A percentile compares a stretch with the other conserved stretches of the same genome.
These are phyloP conservation scores for Colletotrichum camelliae DNA, from an alignment of 2,329 filamentous ascomycete species.

Conservation along the genomic window DNA sequence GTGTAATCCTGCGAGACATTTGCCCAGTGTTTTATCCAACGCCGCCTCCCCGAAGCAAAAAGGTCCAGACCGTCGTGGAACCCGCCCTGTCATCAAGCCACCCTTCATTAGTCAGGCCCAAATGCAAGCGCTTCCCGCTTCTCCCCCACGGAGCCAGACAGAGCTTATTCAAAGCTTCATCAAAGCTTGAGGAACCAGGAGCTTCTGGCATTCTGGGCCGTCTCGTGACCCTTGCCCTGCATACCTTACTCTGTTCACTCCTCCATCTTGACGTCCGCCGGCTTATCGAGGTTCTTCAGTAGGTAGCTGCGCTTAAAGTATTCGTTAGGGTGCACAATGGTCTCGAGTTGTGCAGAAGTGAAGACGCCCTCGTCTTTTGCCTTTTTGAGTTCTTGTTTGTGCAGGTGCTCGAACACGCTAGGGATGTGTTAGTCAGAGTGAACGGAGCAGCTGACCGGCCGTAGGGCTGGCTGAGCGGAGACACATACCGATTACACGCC, in stretches of 20 bases:
- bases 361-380: constrained; percentile 77
- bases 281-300: constrained; percentile 76
- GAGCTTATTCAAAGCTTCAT: background rate
- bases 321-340: constrained; percentile 95
- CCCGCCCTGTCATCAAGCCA: constrained; percentile 4
- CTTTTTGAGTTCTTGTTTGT: constrained; percentile 78
- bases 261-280: constrained; percentile 63
- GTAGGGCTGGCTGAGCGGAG: background rate
- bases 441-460: background rate
- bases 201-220: background rate
- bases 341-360: constrained; percentile 82
- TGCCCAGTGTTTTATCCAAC: background rate
- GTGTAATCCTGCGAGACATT: background rate
- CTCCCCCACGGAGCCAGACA: background rate
- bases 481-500: constrained; percentile 82
- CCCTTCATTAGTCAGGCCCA: constrained; percentile 5
- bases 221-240: background rate
- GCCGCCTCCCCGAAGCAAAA: background rate
- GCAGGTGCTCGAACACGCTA: constrained; percentile 86
- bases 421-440: constrained; percentile 16
- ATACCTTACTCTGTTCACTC: constrained; percentile 37
- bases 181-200: background rate
- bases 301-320: constrained; percentile 96
- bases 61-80: constrained; percentile 16
- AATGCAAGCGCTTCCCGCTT: background rate